Evolutionary conservation across 352 stramenopile genomes (phyloP).

Genomic region (Blastocystis sp.): DNA sequence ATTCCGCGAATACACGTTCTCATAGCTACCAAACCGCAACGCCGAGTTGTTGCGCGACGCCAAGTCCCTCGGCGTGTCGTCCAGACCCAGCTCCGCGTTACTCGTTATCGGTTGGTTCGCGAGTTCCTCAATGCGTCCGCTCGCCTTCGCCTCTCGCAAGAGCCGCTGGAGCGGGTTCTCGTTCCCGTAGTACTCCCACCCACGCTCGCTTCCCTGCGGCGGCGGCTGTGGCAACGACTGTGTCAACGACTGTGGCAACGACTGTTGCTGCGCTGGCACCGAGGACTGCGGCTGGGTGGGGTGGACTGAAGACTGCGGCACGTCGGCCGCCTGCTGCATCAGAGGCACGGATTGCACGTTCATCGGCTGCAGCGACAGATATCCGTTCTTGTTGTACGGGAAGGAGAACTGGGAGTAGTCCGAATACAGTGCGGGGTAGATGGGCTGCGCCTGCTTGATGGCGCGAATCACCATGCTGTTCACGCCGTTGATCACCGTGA

Average conservation of each 20-base stretch:
- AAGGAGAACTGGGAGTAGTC: not conserved
- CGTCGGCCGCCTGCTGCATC: not conserved
- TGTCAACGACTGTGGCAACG: too few species aligned
- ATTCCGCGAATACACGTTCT: slow-evolving; percentile 43
- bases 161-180: slow-evolving; percentile 39
- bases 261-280: too few species aligned
- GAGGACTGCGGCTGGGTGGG: too few species aligned
- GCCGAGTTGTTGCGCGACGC: slow-evolving; percentile 18
- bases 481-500: not conserved
- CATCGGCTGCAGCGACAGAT: not conserved
- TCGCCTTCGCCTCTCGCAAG: slow-evolving; percentile 10
- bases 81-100: slow-evolving; percentile 17
- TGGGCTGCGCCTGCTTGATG: not conserved
- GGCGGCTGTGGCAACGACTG: too few species aligned
- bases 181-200: not conserved
- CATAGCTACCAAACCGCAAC: slow-evolving; percentile 24
- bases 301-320: too few species aligned
- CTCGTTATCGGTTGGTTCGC: not conserved
- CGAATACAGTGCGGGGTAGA: not conserved
- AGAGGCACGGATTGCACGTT: not conserved
- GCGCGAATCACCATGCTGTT: not conserved
- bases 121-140: slow-evolving; percentile 19
- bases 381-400: not conserved
- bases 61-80: slow-evolving; percentile 44
- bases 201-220: not conserved